These are phyloP conservation scores for Polytrichum commune DNA, from an alignment of 225 moss, liverwort and hornwort species.

Conservation along the genomic window DNA sequence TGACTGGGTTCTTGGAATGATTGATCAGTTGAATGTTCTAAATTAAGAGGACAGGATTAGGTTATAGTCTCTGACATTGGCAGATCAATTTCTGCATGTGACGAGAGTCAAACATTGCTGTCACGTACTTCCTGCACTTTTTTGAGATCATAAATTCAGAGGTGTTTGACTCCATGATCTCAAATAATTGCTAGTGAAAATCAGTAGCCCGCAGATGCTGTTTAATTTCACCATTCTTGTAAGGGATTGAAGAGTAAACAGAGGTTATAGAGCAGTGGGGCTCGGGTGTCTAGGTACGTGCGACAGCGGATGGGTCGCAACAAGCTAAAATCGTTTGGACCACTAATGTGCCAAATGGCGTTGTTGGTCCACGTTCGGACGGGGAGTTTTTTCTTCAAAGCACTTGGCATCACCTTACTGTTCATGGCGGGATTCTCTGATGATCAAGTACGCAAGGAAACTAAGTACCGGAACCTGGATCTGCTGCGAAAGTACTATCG, in stretches of 20 bases:
- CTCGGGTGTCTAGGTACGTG: conserved; percentile 84
- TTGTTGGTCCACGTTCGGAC: conserved; percentile 79
- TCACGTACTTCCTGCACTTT: no score
- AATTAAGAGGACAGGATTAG: no score
- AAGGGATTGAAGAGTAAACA: conserved; percentile 45
- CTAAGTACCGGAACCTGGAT: conserved; percentile 84
- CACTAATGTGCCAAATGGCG: conserved; percentile 97
- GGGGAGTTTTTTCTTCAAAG: conserved; percentile 92
- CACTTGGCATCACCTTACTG: conserved; percentile 82
- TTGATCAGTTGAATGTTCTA: no score
- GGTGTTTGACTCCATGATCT: no score
- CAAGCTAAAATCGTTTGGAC: conserved; percentile 89
- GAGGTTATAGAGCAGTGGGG: conserved; percentile 64
- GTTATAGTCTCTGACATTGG: no score
- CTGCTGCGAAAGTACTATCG: conserved; percentile 77
- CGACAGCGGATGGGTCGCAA: conserved; percentile 93
- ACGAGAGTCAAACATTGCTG: no score
- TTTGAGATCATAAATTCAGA: no score
- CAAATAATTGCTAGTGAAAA: no score
- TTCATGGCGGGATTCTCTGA: conserved; percentile 94
- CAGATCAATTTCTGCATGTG: no score
- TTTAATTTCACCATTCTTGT: neutral
- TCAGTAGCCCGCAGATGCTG: no score
- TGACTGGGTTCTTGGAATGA: no score
- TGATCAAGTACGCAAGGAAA: conserved; percentile 87